Conservation (phyloP, 208 protist genomes). For the Borovskyia barvae region DNA sequence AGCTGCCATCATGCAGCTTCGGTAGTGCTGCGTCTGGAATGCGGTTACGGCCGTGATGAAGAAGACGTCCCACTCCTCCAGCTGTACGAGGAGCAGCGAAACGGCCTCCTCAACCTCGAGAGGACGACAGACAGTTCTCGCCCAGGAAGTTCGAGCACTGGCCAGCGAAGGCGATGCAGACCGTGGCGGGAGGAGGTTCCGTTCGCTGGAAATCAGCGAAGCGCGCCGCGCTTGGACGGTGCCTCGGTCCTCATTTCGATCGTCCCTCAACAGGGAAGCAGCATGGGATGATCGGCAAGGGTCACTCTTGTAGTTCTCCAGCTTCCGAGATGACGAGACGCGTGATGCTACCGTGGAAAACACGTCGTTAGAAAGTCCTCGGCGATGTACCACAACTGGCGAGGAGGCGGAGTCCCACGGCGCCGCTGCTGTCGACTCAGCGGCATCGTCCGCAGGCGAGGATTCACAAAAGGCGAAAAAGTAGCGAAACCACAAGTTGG, state of each 20-base stretch:
- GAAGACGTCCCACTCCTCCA: slow-evolving; percentile 43
- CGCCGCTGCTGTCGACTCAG: not conserved
- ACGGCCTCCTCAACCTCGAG: slow-evolving; percentile 32
- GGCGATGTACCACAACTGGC: no score
- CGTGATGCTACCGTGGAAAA: no score
- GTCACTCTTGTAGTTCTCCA: no score
- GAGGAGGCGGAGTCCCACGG: not conserved
- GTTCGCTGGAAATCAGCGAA: no score
- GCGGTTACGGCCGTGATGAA: slow-evolving; percentile 60
- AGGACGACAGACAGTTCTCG: slow-evolving; percentile 1
- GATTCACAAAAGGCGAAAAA: slow-evolving; percentile 43
- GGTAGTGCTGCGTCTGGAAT: slow-evolving; percentile 55
- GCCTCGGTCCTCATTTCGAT: no score
- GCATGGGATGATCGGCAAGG: no score
- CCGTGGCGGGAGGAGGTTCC: no score
- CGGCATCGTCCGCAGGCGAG: not conserved
- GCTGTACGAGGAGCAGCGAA: slow-evolving; percentile 51
- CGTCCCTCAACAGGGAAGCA: no score
- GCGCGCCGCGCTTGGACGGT: no score
- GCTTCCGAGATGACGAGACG: no score
- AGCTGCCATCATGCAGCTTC: slow-evolving; percentile 48
- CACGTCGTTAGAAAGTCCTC: no score
- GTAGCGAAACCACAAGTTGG: slow-evolving; percentile 59
- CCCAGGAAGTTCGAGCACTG: not conserved
- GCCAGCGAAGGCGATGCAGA: not conserved